Percentiles rank a stretch among this genome's conserved stretches.
Evolutionary conservation across 805 yeast genomes (phyloP).

Genomic region (Kregervanrija fluxuum): DNA sequence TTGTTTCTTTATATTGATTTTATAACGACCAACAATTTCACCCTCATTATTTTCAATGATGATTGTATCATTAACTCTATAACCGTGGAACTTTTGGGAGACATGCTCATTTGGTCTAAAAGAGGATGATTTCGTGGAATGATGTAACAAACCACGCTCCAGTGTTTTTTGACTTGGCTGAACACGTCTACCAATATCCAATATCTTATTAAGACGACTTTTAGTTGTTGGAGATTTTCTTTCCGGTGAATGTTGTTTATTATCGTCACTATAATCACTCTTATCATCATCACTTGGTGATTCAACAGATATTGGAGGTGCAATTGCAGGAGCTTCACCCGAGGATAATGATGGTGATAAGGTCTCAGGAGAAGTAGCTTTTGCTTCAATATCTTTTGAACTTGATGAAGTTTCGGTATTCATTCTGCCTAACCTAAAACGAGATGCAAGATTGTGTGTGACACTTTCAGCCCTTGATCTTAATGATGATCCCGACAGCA

Average conservation of each 20-base stretch:
- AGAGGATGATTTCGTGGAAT: neutral
- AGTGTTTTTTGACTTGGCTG: conserved; percentile 5
- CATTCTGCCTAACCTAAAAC: conserved; percentile 4
- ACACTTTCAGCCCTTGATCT: conserved; percentile 9
- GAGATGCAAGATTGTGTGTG: conserved; percentile 5
- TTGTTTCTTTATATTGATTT: conserved; percentile 43
- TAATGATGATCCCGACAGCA: neutral
- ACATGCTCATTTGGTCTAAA: neutral
- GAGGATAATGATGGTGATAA: too few species aligned
- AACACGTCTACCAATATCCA: conserved; percentile 6
- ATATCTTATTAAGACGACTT: conserved; percentile 1
- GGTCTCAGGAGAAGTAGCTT: too few species aligned
- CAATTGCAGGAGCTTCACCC: neutral
- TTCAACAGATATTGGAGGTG: neutral
- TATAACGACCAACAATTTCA: conserved; percentile 79
- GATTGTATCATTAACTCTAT: conserved; percentile 68
- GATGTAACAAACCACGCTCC: conserved; percentile 3
- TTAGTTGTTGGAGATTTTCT: neutral
- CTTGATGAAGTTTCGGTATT: neutral
- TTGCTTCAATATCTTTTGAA: too few species aligned
- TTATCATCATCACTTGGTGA: neutral
- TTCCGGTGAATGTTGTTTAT: neutral
- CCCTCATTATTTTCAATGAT: conserved; percentile 89
- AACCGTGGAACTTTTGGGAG: conserved; percentile 49
- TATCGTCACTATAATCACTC: neutral